Evolutionary conservation across 2,329 filamentous ascomycete genomes (phyloP).

Genomic region (Apiospora aurea): DNA sequence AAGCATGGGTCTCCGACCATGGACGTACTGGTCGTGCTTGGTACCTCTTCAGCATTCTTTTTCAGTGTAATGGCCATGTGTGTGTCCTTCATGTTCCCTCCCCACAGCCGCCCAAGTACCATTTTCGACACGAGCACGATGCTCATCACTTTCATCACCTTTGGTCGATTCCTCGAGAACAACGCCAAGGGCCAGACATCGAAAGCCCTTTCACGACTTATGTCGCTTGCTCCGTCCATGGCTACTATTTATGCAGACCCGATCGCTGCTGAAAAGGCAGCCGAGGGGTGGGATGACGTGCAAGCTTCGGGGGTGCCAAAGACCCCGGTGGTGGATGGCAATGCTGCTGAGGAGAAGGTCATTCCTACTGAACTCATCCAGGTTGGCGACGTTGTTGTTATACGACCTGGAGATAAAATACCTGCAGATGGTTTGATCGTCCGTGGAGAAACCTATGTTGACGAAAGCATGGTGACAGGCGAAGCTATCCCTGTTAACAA

Average conservation of each 20-base stretch:
- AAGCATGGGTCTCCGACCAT: constrained; percentile 93
- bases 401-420: constrained; percentile 95
- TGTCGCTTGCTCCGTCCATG: constrained; percentile 97
- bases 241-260: constrained; percentile 95
- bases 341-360: constrained; percentile 78
- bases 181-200: constrained; percentile 95
- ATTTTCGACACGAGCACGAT: constrained; percentile 98
- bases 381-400: constrained; percentile 89
- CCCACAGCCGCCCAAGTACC: constrained; percentile 82
- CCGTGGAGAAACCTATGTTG: constrained; percentile 89
- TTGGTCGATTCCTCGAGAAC: constrained; percentile 93
- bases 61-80: constrained; percentile 90
- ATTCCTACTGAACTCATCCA: constrained; percentile 95
- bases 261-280: constrained; percentile 89
- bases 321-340: constrained; percentile 55
- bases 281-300: constrained; percentile 74
- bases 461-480: constrained; percentile 98
- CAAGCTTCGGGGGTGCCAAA: constrained; percentile 53
- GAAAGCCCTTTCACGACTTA: constrained; percentile 88
- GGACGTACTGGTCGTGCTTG: constrained; percentile 94
- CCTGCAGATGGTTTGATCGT: constrained; percentile 90
- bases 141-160: constrained; percentile 93
- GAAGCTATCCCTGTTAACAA: constrained; percentile 97
- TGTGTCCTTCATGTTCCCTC: constrained; percentile 76
- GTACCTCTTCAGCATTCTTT: constrained; percentile 94